Base-by-base conservation (phyloP, 2,329 filamentous ascomycete species). In the Rhexocercosporidium sp. region DNA sequence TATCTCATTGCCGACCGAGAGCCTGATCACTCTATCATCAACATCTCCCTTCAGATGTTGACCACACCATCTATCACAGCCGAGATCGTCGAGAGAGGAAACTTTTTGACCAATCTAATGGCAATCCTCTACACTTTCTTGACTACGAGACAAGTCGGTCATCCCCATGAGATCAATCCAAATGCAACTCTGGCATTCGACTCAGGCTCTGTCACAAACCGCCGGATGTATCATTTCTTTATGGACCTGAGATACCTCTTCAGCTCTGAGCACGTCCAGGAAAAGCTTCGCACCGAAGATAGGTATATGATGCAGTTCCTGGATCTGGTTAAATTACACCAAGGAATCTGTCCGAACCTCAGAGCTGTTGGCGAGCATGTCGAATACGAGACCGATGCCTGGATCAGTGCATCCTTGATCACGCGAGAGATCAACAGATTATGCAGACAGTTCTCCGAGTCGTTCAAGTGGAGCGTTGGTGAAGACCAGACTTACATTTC, bases 21-120 rank as follows among this genome's bases (percentile, higher is more conserved):
- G 78, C 96, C 96, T 2, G 96, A 99, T 76, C 95, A 98, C 79
- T 98, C 95, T 12, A 98, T 99, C 76, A 97, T 99, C 83, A 97
- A 97, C 77, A 87, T 99, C 44, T 98, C 95, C 4, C 83, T 98
- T 34, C 96, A 99, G 77, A 96, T 99, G 88, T 83, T 99, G 69
- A 99, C 96, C 0, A 97, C 96, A 0, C 94, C 96, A 1, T 97
- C 95, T 0, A 98, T 99, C 72, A 98, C 95, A 0, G 92, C 94
- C 53, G 96, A 99, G 79, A 92, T 98, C 59, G 93, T 99, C 9
- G 92, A 97, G 75, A 88, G 94, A 54, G 95, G 94, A 31, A 99
- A 99, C 78, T 99, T 99, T 76, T 83, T 99, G 71, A 97, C 94
- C 9, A 97, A 93, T 72, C 85, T 99, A 46, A 92, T 98, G 86